Conservation (phyloP, 2,329 filamentous ascomycete species). For the Neofusicoccum ribis region DNA sequence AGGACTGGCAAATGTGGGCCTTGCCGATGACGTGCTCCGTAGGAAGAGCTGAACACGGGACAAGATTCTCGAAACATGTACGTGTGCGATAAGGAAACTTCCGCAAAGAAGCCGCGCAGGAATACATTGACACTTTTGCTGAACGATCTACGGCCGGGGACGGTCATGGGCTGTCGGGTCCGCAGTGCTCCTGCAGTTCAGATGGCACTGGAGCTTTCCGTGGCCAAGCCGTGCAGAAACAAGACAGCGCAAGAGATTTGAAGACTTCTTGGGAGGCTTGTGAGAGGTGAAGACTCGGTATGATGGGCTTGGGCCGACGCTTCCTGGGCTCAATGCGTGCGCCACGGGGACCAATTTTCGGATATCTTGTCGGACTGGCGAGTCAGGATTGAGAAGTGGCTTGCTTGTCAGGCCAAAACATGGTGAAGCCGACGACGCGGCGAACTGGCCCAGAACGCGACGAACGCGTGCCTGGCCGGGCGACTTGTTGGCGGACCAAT, state of each 20-base stretch:
- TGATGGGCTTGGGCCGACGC: background rate
- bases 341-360: background rate
- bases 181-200: no score
- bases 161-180: no score
- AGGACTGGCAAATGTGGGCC: constrained; percentile 8
- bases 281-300: background rate
- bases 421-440: no score
- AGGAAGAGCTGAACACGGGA: background rate
- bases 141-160: background rate
- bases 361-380: background rate
- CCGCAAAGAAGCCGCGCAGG: background rate
- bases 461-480: background rate
- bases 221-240: background rate
- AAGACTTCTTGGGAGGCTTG: background rate
- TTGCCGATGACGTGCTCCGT: constrained; percentile 7
- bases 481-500: background rate
- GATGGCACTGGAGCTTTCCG: no score
- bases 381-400: background rate
- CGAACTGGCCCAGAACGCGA: background rate
- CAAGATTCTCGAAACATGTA: background rate
- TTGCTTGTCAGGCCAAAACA: background rate
- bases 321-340: background rate
- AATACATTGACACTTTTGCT: background rate
- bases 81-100: background rate
- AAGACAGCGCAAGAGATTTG: background rate